Evolutionary conservation across 2,329 filamentous ascomycete species (phyloP).

Genomic region (Verticillium longisporum): DNA sequence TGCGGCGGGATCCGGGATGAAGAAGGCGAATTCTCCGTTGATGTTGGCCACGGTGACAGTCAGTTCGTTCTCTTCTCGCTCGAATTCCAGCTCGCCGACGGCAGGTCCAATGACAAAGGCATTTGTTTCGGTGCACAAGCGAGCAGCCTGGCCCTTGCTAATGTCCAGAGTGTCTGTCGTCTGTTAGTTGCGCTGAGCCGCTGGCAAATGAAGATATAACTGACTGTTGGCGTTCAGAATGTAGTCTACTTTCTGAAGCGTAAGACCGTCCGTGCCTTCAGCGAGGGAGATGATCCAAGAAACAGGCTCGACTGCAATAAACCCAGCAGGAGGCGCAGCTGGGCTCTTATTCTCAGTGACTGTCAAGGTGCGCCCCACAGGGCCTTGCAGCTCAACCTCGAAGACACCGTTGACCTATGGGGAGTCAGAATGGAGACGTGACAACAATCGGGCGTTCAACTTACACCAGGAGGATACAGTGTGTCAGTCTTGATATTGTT

Average conservation of each 20-base stretch:
- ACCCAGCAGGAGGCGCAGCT: slow-evolving; percentile 25
- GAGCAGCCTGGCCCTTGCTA: slow-evolving; percentile 25
- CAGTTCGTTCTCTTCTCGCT: slow-evolving; percentile 32
- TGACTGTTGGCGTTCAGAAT: slow-evolving; percentile 26
- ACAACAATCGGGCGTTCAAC: slow-evolving; percentile 1
- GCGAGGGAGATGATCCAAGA: slow-evolving; percentile 26
- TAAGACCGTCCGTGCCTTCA: slow-evolving; percentile 22
- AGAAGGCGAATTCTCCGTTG: slow-evolving; percentile 25
- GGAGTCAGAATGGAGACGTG: neutral
- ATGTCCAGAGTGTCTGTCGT: slow-evolving; percentile 24
- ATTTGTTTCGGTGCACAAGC: slow-evolving; percentile 25
- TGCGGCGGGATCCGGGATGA: slow-evolving; percentile 19
- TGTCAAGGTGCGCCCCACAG: slow-evolving; percentile 21
- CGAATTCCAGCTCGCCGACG: slow-evolving; percentile 32
- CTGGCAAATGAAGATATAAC: slow-evolving; percentile 4
- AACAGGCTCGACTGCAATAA: slow-evolving; percentile 26
- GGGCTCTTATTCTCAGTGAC: slow-evolving; percentile 29
- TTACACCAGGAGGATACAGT: slow-evolving; percentile 24
- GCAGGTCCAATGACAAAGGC: slow-evolving; percentile 26
- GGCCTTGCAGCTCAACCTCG: slow-evolving; percentile 31
- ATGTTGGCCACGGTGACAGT: slow-evolving; percentile 21
- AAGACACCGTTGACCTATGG: slow-evolving; percentile 22
- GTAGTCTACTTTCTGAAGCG: slow-evolving; percentile 32
- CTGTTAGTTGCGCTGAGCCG: neutral
- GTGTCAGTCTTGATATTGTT: slow-evolving; percentile 25